Base-by-base conservation (phyloP, 257 asterid species). In the Salvia miltiorrhiza region DNA sequence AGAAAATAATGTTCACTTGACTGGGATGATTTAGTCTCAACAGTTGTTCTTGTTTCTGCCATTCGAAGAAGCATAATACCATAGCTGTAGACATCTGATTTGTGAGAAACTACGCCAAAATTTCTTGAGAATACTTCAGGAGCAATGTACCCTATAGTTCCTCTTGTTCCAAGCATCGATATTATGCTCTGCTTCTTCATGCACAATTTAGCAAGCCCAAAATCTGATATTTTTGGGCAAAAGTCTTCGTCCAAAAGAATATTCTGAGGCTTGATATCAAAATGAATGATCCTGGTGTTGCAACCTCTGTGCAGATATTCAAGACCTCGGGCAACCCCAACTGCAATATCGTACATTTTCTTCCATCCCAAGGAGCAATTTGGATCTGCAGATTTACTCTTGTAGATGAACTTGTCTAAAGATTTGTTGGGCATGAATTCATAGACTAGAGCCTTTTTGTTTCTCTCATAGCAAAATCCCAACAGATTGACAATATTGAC, bases 21-120 rank as follows among this genome's bases (percentile, higher is more conserved):
- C 63, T 74, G 53, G 2, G 45, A 45, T 30, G 74, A 68, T 33
- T 59, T 75, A 26, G 35, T 53, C 66, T 40, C 80, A 23, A 21
- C 65, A 48, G 68, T 49, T 10, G 69, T 73, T 63, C 80, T 78
- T 54, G 74, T 77, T 28, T 89, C 95, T 1, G 75, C 88, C 86
- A 84, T 87, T 73, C 84, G 88, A 43, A 89, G 86, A 72, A 87
- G 72, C 86, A 82, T 81, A 88, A 89, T 89, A 35, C 95, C 96
- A 28, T 82, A 89, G 63, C 95, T 85, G 28, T 85, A 89, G 16
- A 89, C 90, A 48, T 89, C 96, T 0, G 95, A 89, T 63, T 87
- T 85, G 50, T 87, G 85, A 16, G 96, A 87, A 49, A 85, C 80
- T 12, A 62, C 73, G 12, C 96, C 95, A 41, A 80, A 76, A n/a